Conservation (phyloP, 2,329 filamentous ascomycete species). For the Piedraia hortae region DNA sequence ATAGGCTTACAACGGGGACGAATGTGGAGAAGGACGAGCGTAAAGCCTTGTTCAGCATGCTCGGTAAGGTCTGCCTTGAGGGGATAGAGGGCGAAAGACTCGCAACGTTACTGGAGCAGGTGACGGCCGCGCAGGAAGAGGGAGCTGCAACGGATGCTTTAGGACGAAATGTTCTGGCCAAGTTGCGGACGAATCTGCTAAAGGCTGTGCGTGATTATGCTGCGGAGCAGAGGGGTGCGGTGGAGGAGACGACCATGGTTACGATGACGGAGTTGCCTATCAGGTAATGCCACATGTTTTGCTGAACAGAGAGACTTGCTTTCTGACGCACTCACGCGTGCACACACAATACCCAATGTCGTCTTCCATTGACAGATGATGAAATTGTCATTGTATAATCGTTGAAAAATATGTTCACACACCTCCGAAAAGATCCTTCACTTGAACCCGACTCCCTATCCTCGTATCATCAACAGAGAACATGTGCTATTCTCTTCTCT, state of each 20-base stretch:
- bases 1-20: constrained; percentile 39
- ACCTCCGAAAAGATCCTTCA: too few relatives aligned
- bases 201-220: constrained; percentile 23
- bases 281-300: too few relatives aligned
- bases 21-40: constrained; percentile 49
- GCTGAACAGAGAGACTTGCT: too few relatives aligned
- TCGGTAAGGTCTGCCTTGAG: constrained; percentile 52
- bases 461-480: too few relatives aligned
- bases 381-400: too few relatives aligned
- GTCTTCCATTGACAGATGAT: too few relatives aligned
- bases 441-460: too few relatives aligned
- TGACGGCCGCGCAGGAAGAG: constrained; percentile 20
- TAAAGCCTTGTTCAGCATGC: constrained; percentile 48
- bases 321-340: too few relatives aligned
- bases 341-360: too few relatives aligned
- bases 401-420: too few relatives aligned
- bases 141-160: constrained; percentile 24
- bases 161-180: constrained; percentile 26
- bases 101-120: constrained; percentile 18
- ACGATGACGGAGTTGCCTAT: constrained; percentile 6
- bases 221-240: constrained; percentile 10
- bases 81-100: constrained; percentile 10
- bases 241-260: constrained; percentile 10
- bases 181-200: constrained; percentile 22
- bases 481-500: too few relatives aligned